Evolutionary conservation across 352 stramenopile species (phyloP), one percentile per base, ranked within the genome.

Genomic region (Phytophthora lateralis): DNA sequence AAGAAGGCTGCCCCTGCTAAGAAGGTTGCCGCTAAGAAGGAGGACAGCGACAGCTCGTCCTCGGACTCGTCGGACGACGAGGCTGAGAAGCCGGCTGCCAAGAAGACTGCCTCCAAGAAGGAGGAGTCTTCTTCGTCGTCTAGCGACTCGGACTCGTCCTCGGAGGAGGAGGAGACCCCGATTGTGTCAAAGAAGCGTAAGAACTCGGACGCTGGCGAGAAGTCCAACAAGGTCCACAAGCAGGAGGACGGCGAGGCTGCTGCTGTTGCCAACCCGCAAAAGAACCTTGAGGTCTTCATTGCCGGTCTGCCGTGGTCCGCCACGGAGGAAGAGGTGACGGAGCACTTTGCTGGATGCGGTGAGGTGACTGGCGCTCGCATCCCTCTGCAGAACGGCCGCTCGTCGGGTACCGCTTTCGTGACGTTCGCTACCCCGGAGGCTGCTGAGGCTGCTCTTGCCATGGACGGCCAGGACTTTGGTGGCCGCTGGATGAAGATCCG

Each of bases 381-480:
- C 26, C 93, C 93, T 7, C 54, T 97, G 57, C 78, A 90, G 60
- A 94, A 97, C 72, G 97, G 96, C 52, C 83, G 92, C 11, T 85
- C 84, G 42, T 97, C 83, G 29, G 97, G 97, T 47, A 99, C 92
- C n/a, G 96, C 95, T n/a, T 98, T 98, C 59, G 80, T 99, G 30
- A 85, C 80, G 18, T 99, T 99, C 59, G 68, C 59, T 21, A 86
- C 80, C 48, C 21, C 70, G 2, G 85, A 88, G 27, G 87, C 55
- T 49, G 89, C 84, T 8, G 74, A 89, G 27, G 91, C 89, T 32
- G 96, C 88, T 32, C 68, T 99, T 14, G 85, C 71, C 50, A 80
- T 98, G 55, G 95, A 99, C 66, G 96, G 96, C 38, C 75, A 94
- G 46, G 95, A 98, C 73, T 98, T 99, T 62, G 86, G 94, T 54